Evolutionary conservation across 2,329 filamentous ascomycete genomes (phyloP), one percentile per base, ranked within the genome.

Genomic region (Xylariales sp.): DNA sequence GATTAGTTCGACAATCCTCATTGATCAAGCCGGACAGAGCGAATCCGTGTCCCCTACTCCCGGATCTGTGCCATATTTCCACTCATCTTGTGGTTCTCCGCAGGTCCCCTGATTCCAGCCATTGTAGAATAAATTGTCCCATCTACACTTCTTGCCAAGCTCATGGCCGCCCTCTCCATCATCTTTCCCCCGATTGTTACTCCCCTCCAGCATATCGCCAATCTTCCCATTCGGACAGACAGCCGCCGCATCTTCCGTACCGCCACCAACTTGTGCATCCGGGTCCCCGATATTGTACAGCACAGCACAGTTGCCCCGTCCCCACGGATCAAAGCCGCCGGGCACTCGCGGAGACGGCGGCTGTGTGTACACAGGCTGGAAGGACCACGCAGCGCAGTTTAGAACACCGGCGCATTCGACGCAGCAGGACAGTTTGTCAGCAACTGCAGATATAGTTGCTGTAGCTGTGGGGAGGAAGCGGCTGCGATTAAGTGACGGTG

Each of bases 71-170:
- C 3, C 51, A 49, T 1, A 36, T 40, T 19, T 35, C 33, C 20
- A 54, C 57, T 5, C 51, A 28, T 8, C 46, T 47, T n/a, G 41
- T 21, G 3, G 54, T 47, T 28, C 44, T 44, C 51, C 53, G 38
- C 57, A 59, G 19, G 52, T 49, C 6, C 57, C 57, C 37, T 56
- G 43, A 36, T 59, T 59, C 57, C 57, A 59, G n/a, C 57, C 56
- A 19, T 58, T 51, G 38, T 53, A 58, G 43, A 54, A 59, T n/a
- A n/a, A n/a, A n/a, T n/a, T n/a, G n/a, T n/a, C n/a, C n/a, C n/a
- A n/a, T n/a, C n/a, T n/a, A n/a, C n/a, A n/a, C n/a, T n/a, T n/a
- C n/a, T n/a, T n/a, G n/a, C n/a, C n/a, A n/a, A n/a, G n/a, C n/a
- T n/a, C n/a, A n/a, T n/a, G n/a, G 22, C 58, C 40, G 5, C 49